Base-by-base conservation (phyloP, 2,329 filamentous ascomycete genomes). In the Cladosporium sp. region DNA sequence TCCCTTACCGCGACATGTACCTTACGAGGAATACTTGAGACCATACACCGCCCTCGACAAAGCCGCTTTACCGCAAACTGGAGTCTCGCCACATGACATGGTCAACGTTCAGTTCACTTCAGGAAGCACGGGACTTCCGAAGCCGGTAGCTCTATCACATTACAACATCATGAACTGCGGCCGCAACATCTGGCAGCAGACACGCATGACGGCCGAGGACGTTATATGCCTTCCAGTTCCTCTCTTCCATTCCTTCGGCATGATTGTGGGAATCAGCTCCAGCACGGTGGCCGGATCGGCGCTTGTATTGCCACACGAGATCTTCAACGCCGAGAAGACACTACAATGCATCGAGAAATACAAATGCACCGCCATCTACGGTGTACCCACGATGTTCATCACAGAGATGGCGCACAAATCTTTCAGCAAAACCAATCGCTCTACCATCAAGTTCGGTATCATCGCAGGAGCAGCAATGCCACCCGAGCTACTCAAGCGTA, bases 351-450 rank as follows among this genome's bases (percentile, higher is more conserved):
- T 92, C 32, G 64, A 66, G 6, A 61, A 64, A 8, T 71, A 74
- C 51, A 62, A 61, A 27, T 73, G 71, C 64, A 92, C 88, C 0
- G 87, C 84, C 0, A 74, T 92, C 0, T 86, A 91, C 62, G 88
- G 88, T 29, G 88, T 92, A 0, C 88, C 88, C 0, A 86, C 88
- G 50, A 92, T 92, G 88, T 89, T 90, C 66, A 85, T 89, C 62
- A 82, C 83, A 0, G 73, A 79, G 7, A 70, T 80, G 50, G 49
- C 50, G 13, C 20, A 50, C 32, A 39, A 40, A 5, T 25, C 45
- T 3, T 48, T 42, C 22, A 36, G 12, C 15, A 38, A 43, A 9
- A 43, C 39, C 3, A 16, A 43, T 29, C 40, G 39, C n/a, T 43
- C 39, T 6, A 42, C 39, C 5, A 73, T 91, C 16, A 77, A 87